A percentile compares a stretch with the other conserved stretches of the same genome.
phyloP scores from a whole-genome alignment of 345 rosid genomes.

The Garcia nutans region DNA sequence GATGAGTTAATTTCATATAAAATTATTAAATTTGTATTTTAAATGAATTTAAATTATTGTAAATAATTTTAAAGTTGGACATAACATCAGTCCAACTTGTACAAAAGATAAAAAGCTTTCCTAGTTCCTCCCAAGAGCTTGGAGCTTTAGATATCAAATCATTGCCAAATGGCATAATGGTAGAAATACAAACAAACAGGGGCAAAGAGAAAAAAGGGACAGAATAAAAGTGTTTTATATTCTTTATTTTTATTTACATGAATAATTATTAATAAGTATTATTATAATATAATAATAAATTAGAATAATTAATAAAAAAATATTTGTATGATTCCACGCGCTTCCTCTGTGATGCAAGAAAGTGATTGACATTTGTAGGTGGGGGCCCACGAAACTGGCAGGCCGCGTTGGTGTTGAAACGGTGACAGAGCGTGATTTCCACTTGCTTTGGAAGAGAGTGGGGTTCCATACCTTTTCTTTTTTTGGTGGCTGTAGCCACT shows the following conservation, averaged over 20 bases:
- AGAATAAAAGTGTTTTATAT: too few species aligned
- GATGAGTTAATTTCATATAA: too few species aligned
- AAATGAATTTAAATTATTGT: too few species aligned
- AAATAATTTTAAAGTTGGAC: too few species aligned
- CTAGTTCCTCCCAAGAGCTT: neutral
- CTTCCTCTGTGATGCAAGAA: slow-evolving; percentile 6
- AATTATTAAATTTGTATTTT: too few species aligned
- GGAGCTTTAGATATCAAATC: neutral
- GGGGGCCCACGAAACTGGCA: neutral
- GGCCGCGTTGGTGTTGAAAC: slow-evolving; percentile 12
- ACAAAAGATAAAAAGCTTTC: too few species aligned
- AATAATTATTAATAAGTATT: too few species aligned
- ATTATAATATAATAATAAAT: neutral
- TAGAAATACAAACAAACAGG: neutral
- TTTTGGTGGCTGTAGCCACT: neutral
- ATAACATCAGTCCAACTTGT: too few species aligned
- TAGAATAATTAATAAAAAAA: neutral
- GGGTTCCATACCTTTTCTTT: neutral
- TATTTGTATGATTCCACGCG: slow-evolving; percentile 24
- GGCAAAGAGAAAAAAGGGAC: neutral
- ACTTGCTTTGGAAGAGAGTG: neutral
- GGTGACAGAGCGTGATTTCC: slow-evolving; percentile 8
- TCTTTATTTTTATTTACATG: too few species aligned
- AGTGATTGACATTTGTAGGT: neutral
- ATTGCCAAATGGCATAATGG: slow-evolving; percentile 7